Conservation (phyloP, 208 protist genomes). For the Crithidia acanthocephali region DNA sequence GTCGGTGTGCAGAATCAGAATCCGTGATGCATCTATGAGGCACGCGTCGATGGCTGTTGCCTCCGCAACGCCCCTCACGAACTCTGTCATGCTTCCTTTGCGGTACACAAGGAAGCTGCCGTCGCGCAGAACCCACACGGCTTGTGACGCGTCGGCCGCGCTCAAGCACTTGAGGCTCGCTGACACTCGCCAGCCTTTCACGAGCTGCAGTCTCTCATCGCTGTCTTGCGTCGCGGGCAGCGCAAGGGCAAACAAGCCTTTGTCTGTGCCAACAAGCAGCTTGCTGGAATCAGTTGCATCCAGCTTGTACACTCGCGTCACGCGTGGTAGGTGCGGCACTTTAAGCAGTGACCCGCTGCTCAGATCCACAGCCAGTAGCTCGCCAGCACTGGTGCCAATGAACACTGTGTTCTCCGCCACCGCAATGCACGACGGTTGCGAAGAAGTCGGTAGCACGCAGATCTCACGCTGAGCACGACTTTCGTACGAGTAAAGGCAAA, state of each 20-base stretch:
- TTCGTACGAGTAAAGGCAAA: slow-evolving; percentile 21
- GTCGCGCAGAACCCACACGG: slow-evolving; percentile 25
- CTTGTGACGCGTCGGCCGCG: neutral
- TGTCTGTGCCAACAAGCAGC: slow-evolving; percentile 15
- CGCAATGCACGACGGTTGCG: neutral
- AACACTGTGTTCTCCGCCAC: slow-evolving; percentile 10
- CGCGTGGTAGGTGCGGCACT: neutral
- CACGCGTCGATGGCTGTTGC: slow-evolving; percentile 21
- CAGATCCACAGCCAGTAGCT: slow-evolving; percentile 14
- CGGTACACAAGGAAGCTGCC: slow-evolving; percentile 20
- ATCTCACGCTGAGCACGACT: slow-evolving; percentile 3
- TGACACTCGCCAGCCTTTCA: slow-evolving; percentile 19
- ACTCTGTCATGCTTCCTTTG: slow-evolving; percentile 3
- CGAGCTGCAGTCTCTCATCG: neutral
- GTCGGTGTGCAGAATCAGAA: slow-evolving; percentile 23
- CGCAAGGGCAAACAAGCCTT: slow-evolving; percentile 8
- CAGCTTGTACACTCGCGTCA: neutral
- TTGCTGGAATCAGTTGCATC: neutral
- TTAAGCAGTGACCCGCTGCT: neutral
- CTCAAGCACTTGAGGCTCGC: slow-evolving; percentile 21
- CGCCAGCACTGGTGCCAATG: slow-evolving; percentile 12
- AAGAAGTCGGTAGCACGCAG: slow-evolving; percentile 1
- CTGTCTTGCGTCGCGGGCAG: neutral
- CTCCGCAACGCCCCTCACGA: neutral
- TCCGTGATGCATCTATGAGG: slow-evolving; percentile 6